Conservation (phyloP, 148 eudicot genomes). For the Limonium bicolor region DNA sequence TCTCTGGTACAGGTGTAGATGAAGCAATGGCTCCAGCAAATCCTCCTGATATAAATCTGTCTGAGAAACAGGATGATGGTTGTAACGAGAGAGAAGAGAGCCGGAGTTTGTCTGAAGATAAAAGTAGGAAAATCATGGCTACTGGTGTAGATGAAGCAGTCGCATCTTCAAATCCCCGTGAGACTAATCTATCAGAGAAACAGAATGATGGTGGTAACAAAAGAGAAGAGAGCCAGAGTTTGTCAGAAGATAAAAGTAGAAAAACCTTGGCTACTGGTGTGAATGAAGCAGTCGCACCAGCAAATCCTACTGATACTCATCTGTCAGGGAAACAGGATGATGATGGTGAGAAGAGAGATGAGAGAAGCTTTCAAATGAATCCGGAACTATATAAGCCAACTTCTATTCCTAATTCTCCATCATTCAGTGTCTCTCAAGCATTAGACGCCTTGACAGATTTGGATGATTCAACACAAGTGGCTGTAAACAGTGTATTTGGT, state of each 20-base stretch:
- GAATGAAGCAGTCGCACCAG: slow-evolving; percentile 21
- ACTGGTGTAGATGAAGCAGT: no score
- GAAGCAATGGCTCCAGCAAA: slow-evolving; percentile 18
- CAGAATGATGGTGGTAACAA: no score
- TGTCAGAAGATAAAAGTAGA: slow-evolving; percentile 16
- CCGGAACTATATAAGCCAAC: slow-evolving; percentile 18
- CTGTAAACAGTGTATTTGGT: slow-evolving; percentile 84
- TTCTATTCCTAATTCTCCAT: slow-evolving; percentile 19
- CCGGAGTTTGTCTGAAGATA: no score
- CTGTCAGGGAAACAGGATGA: slow-evolving; percentile 20
- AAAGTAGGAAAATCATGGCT: no score
- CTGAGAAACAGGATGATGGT: slow-evolving; percentile 23
- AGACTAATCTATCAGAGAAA: slow-evolving; percentile 9
- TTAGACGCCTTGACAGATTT: slow-evolving; percentile 67
- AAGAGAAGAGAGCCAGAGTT: slow-evolving; percentile 11
- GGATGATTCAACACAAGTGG: slow-evolving; percentile 93
- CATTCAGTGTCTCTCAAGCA: slow-evolving; percentile 62
- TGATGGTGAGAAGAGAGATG: slow-evolving; percentile 27
- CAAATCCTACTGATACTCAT: slow-evolving; percentile 23
- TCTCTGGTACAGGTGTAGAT: slow-evolving; percentile 15
- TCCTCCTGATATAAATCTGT: slow-evolving; percentile 21
- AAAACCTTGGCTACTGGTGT: slow-evolving; percentile 13
- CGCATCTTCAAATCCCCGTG: no score
- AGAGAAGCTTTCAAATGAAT: slow-evolving; percentile 15
- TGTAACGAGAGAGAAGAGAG: slow-evolving; percentile 29